Evolutionary conservation across 139 green algal genomes (phyloP), one percentile per base, ranked within the genome.

Genomic region (Ettlia oleoabundans): DNA sequence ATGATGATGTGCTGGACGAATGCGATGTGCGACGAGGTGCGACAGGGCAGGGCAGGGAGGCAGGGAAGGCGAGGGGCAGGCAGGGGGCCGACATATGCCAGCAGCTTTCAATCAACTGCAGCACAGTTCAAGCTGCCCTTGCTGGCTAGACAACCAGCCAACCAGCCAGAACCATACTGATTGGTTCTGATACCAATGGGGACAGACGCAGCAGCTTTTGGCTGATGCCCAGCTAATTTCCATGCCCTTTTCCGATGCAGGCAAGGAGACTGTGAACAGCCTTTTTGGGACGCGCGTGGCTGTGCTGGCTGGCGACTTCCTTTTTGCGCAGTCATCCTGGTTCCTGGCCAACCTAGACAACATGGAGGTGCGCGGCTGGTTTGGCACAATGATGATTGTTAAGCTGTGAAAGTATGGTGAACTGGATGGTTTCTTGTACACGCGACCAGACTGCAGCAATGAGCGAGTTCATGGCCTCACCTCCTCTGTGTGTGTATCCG

Each of bases 281-380:
- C 83, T 95, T 80, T 99, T 95, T 82, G 97, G 97, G 24, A 98
- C 95, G 0, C 91, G 94, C 42, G 91, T 98, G 19, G 97, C 97
- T 5, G 96, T 99, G 61, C 89, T 99, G 47, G 96, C 91, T 43
- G 97, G 97, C 13, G 97, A 99, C 84, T 99, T 97, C 81, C 86
- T 99, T 6, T 99, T 99, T 89, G 97, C 97, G 3, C 97, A 99
- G 87, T 96, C 95, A 0, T 99, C 97, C 0, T 99, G 96, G 96
- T 94, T 92, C 75, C 90, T 99, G 42, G 97, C 97, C 26, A 96
- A 99, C 86, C 88, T 99, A 38, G 96, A 99, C 41, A 99, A 99
- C 86, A 80, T 99, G 13, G 97, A 99, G 93, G 97, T 98, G 67
- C 26, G 80, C 0, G 18, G 47, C 5, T 28, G 67, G 7, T 18